Evolutionary conservation across 139 green algal genomes (phyloP), one percentile per base, ranked within the genome.

Genomic region (Edaphochlamys debaryana): DNA sequence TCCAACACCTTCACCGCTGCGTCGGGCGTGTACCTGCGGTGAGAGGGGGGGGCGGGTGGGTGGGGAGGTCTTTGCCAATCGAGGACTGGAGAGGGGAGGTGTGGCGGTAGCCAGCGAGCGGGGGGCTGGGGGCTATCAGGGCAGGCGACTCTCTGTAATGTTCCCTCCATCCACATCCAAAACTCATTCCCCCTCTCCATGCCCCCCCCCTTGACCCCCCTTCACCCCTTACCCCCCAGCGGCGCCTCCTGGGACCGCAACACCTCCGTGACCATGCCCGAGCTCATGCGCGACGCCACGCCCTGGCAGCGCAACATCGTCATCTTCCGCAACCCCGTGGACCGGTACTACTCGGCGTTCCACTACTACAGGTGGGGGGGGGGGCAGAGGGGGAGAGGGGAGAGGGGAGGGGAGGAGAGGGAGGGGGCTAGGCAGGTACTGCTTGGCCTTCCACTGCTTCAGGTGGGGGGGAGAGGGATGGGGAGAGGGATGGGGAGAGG

Each of bases 1-100:
- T 92, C 85, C 72, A 94, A 94, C 80, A 94, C 91, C 19, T 94
- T 87, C 82, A 94, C 89, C 42, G 67, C 77, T 2, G 85, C 89
- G 7, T 77, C 71, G 20, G 86, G 84, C 15, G 84, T 94, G 17
- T 94, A 89, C 84, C 69, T 91, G 20, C 73, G 91, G 67, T 86
- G 48, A 32, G 83, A 9, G 50, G 48, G 50, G n/a, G 48, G 48
- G 48, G 11, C 48, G 48, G 48, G 19, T 34, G 63, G 13, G 41
- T 69, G 0, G 30, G 63, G n/a, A n/a, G n/a, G n/a, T n/a, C n/a
- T n/a, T n/a, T n/a, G n/a, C n/a, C n/a, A n/a, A n/a, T n/a, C n/a
- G n/a, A n/a, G n/a, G n/a, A n/a, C n/a, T n/a, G n/a, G n/a, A n/a
- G n/a, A n/a, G n/a, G n/a, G n/a, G n/a, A n/a, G n/a, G n/a, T n/a